A percentile compares a stretch with the other conserved stretches of the same genome.
Evolutionary conservation across 306 rosid species (phyloP).

Genomic region (Cyclanthera cordifolia): DNA sequence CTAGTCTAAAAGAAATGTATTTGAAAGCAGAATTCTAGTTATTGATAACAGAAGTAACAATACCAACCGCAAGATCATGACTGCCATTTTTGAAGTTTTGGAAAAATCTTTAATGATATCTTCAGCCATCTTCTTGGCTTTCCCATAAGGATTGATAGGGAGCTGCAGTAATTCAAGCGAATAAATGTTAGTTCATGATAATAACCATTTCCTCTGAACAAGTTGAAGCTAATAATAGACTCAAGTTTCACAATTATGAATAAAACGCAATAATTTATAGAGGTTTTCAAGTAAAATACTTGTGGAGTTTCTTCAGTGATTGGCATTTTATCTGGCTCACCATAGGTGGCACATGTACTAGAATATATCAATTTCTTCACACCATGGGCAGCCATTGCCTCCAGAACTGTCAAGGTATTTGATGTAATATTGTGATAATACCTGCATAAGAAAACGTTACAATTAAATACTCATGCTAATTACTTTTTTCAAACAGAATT

Average conservation of each 20-base stretch:
- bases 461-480: conserved; percentile 10
- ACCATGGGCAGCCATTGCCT: conserved; percentile 65
- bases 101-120: conserved; percentile 91
- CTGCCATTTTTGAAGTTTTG: conserved; percentile 84
- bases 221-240: background rate
- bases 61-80: conserved; percentile 84
- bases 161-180: conserved; percentile 29
- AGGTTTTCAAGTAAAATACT: conserved; percentile 25
- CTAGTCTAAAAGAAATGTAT: background rate
- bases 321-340: conserved; percentile 97
- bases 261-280: background rate
- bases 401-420: conserved; percentile 71
- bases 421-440: conserved; percentile 95
- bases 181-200: background rate
- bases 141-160: conserved; percentile 96
- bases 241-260: background rate
- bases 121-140: conserved; percentile 98
- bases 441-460: conserved; percentile 31
- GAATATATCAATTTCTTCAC: conserved; percentile 82
- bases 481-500: conserved; percentile 9
- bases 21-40: background rate
- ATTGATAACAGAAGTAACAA: conserved; percentile 2
- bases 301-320: conserved; percentile 81
- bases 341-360: conserved; percentile 96
- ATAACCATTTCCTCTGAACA: background rate